phyloP scores from a whole-genome alignment of 371 early-diverging fungal genomes.

The Rhizopus microsporus region DNA sequence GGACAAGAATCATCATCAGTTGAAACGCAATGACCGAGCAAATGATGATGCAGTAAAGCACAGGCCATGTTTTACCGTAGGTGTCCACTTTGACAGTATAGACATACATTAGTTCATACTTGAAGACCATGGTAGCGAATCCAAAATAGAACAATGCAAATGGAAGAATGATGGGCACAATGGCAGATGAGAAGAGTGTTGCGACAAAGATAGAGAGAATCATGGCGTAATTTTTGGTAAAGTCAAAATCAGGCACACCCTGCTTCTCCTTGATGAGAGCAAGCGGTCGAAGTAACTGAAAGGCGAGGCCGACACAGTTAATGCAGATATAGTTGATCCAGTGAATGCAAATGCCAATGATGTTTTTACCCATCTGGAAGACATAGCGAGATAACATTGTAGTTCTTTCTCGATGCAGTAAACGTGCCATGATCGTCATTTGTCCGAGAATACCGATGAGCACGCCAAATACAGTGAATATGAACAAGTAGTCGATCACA shows the following conservation, averaged over 20 bases:
- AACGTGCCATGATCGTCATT: conserved; percentile 31
- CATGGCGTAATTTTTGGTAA: conserved; percentile 51
- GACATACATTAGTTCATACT: conserved; percentile 69
- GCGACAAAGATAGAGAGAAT: conserved; percentile 69
- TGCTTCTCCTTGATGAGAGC: not conserved
- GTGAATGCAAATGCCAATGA: conserved; percentile 52
- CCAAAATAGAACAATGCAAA: conserved; percentile 70
- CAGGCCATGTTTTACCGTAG: conserved; percentile 76
- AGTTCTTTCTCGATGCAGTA: not conserved
- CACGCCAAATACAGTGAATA: conserved; percentile 57
- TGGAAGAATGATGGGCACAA: conserved; percentile 73
- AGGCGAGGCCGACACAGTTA: conserved; percentile 43
- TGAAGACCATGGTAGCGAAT: conserved; percentile 65
- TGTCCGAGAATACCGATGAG: conserved; percentile 54
- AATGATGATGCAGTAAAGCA: conserved; percentile 68
- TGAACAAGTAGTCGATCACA: conserved; percentile 62
- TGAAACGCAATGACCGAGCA: conserved; percentile 71
- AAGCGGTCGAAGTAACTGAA: conserved; percentile 59
- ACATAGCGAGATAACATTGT: conserved; percentile 23
- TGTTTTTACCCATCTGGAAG: conserved; percentile 39
- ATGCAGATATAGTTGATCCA: conserved; percentile 76
- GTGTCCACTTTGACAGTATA: conserved; percentile 66
- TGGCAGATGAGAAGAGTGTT: conserved; percentile 70
- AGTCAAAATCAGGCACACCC: conserved; percentile 23
- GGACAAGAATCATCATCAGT: conserved; percentile 65